A percentile compares a stretch with the other conserved stretches of the same genome.
Evolutionary conservation across 352 stramenopile genomes (phyloP).

Genomic region (Phytophthora tentaculata): DNA sequence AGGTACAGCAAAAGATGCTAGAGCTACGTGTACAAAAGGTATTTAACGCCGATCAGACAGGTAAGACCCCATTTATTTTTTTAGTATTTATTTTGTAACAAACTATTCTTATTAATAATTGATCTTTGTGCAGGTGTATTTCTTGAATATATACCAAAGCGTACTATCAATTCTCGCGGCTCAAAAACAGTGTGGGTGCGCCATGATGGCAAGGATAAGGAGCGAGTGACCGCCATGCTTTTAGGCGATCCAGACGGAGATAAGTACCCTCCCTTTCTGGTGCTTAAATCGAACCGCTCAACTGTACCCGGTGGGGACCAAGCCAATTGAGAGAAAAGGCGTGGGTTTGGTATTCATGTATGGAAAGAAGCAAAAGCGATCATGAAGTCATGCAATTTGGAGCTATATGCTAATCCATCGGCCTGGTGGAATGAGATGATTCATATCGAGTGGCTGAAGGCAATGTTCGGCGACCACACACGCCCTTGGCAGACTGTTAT

Average conservation of each 20-base stretch:
- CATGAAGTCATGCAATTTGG: not conserved
- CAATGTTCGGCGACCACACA: not conserved
- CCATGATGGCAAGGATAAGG: not conserved
- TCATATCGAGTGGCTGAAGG: conserved; percentile 2
- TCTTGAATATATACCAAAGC: not conserved
- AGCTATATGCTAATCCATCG: conserved; percentile 4
- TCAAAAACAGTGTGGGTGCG: conserved; percentile 1
- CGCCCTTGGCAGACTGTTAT: not conserved
- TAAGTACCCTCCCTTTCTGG: conserved; percentile 1
- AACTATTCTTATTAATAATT: not conserved
- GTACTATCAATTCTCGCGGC: not conserved
- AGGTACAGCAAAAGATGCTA: conserved; percentile 6
- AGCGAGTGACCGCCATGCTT: conserved; percentile 2
- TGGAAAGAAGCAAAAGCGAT: conserved; percentile 10
- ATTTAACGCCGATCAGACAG: conserved; percentile 6
- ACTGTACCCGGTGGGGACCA: conserved; percentile 2
- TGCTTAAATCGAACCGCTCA: conserved; percentile 1
- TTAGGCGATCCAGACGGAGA: not conserved
- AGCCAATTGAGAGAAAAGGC: conserved; percentile 1
- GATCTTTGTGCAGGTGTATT: not conserved
- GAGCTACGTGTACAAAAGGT: not conserved
- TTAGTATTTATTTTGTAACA: not conserved
- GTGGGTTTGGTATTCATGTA: conserved; percentile 8
- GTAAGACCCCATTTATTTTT: not conserved
- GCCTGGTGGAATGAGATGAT: not conserved